A percentile compares a stretch with the other conserved stretches of the same genome.
Evolutionary conservation across 2,329 filamentous ascomycete genomes (phyloP).

Genomic region (Aspergillus piperis): DNA sequence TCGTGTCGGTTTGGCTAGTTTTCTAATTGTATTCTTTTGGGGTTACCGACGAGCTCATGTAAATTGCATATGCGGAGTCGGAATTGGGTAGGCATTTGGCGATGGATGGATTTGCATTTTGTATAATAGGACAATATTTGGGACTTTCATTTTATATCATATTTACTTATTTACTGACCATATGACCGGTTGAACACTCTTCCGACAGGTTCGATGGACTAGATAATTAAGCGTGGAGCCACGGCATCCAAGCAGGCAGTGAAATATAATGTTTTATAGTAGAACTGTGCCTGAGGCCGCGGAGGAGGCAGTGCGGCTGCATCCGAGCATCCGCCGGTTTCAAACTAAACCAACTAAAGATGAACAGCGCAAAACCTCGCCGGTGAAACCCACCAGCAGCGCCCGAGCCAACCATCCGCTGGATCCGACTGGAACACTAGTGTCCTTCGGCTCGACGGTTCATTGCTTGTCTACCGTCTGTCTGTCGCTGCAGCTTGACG

Average conservation of each 20-base stretch:
- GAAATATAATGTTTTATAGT: too few species aligned
- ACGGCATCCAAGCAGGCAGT: too few species aligned
- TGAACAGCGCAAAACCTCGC: too few species aligned
- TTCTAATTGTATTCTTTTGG: not conserved
- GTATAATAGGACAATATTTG: not conserved
- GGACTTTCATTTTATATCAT: not conserved
- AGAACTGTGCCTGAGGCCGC: too few species aligned
- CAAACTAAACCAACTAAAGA: too few species aligned
- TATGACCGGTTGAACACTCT: not conserved
- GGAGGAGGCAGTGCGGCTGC: not conserved
- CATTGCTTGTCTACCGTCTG: not conserved
- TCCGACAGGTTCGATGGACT: too few species aligned
- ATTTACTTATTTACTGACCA: not conserved
- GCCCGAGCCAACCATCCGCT: not conserved
- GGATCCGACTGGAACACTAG: not conserved
- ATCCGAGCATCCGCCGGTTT: not conserved
- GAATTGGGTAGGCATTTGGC: not conserved
- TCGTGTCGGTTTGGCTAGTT: not conserved
- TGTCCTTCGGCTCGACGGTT: not conserved
- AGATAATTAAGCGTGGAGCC: too few species aligned
- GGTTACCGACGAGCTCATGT: not conserved
- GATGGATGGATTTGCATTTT: not conserved
- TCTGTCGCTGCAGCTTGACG: not conserved
- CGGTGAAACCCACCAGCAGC: not conserved
- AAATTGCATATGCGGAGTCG: conserved; percentile 1